phyloP scores from a whole-genome alignment of 257 asterid genomes.

The Solanum tarijense region DNA sequence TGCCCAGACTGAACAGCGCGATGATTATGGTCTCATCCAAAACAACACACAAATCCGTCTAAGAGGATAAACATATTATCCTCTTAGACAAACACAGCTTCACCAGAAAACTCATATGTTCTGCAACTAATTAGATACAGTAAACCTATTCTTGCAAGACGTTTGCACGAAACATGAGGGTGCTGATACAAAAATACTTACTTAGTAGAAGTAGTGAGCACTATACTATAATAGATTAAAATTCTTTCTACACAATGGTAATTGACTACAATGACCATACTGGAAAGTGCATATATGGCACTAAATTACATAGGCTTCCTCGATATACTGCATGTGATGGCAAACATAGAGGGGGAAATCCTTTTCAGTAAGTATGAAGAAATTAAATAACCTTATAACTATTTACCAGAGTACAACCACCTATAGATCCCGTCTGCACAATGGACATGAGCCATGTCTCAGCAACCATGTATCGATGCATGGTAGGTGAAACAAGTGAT shows the following conservation, averaged over 20 bases:
- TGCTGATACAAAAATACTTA: neutral
- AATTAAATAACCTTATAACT: constrained; percentile 16
- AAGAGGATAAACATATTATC: neutral
- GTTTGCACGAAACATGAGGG: neutral
- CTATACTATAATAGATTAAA: constrained; percentile 6
- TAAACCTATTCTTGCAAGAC: neutral
- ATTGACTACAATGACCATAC: constrained; percentile 24
- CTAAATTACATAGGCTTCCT: constrained; percentile 17
- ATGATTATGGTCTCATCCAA: neutral
- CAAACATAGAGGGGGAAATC: constrained; percentile 15
- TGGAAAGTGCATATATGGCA: constrained; percentile 11
- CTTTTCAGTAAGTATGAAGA: constrained; percentile 20
- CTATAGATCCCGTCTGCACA: constrained; percentile 75
- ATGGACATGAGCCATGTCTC: constrained; percentile 74
- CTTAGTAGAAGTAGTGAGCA: neutral
- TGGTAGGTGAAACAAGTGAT: constrained; percentile 70
- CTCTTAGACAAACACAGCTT: neutral
- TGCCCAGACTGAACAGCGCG: neutral
- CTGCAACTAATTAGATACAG: neutral
- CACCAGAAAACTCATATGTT: neutral
- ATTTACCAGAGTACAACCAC: constrained; percentile 10
- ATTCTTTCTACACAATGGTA: constrained; percentile 28
- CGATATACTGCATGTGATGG: constrained; percentile 14
- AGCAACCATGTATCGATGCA: constrained; percentile 79
- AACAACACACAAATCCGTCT: neutral